Evolutionary conservation across 2,329 filamentous ascomycete genomes (phyloP).

Genomic region (Aureobasidium musti): DNA sequence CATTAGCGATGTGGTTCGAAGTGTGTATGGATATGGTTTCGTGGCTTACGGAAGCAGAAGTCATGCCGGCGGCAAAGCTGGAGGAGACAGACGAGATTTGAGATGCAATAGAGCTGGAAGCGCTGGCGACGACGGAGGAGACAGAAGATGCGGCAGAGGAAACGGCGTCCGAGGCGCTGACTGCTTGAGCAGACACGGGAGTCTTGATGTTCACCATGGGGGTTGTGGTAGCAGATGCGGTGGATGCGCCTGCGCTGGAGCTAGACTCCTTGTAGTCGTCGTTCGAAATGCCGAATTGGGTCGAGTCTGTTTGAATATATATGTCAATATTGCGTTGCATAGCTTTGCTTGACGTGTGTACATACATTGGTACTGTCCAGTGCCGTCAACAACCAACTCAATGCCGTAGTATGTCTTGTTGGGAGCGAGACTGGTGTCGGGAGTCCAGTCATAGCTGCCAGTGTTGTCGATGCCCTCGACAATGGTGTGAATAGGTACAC

Average conservation of each 20-base stretch:
- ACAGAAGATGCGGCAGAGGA: constrained; percentile 30
- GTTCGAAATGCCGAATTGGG: constrained; percentile 63
- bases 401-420: constrained; percentile 62
- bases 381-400: constrained; percentile 61
- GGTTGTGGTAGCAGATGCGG: constrained; percentile 31
- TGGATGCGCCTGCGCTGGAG: constrained; percentile 32
- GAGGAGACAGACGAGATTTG: constrained; percentile 9
- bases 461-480: constrained; percentile 46
- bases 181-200: constrained; percentile 34
- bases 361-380: constrained; percentile 59
- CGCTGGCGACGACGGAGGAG: constrained; percentile 4
- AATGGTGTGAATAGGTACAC: constrained; percentile 55
- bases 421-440: constrained; percentile 48
- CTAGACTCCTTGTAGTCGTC: constrained; percentile 38
- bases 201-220: constrained; percentile 33
- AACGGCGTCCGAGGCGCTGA: constrained; percentile 29
- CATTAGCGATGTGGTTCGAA: background rate
- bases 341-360: background rate
- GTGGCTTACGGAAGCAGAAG: constrained; percentile 46
- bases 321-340: background rate
- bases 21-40: background rate
- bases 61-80: background rate
- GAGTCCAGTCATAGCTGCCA: constrained; percentile 59
- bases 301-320: constrained; percentile 45
- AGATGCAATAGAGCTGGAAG: background rate